Evolutionary conservation across 2,329 filamentous ascomycete species (phyloP).

Genomic region (Stachybotrys elegans): DNA sequence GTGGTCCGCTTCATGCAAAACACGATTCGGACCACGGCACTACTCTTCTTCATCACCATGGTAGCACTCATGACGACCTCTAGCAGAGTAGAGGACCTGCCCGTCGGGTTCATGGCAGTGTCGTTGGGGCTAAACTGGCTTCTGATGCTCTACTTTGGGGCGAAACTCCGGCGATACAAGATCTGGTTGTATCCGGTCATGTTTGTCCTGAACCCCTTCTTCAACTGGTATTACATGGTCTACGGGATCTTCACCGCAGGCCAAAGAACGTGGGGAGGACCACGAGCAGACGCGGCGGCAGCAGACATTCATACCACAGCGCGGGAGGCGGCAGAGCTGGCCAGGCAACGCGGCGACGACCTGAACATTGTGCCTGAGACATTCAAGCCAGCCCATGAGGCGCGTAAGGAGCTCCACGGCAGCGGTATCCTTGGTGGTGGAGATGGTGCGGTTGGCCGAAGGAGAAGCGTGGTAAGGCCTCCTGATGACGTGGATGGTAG

Average conservation of each 20-base stretch:
- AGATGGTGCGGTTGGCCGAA: slow-evolving; percentile 37
- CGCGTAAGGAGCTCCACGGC: slow-evolving; percentile 29
- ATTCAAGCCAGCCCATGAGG: slow-evolving; percentile 60
- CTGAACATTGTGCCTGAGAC: slow-evolving; percentile 86
- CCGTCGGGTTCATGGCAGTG: slow-evolving; percentile 88
- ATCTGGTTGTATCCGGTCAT: slow-evolving; percentile 93
- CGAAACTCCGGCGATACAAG: slow-evolving; percentile 83
- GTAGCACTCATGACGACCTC: slow-evolving; percentile 81
- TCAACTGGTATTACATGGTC: slow-evolving; percentile 98
- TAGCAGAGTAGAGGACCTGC: slow-evolving; percentile 71
- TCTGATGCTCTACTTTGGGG: slow-evolving; percentile 93
- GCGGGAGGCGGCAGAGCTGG: slow-evolving; percentile 77
- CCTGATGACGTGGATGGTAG: slow-evolving; percentile 71
- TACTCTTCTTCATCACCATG: slow-evolving; percentile 92
- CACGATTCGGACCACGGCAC: slow-evolving; percentile 87
- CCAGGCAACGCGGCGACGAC: slow-evolving; percentile 75
- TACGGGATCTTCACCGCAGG: slow-evolving; percentile 94
- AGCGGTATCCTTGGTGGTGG: slow-evolving; percentile 15
- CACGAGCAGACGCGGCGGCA: slow-evolving; percentile 79
- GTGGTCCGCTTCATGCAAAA: slow-evolving; percentile 91
- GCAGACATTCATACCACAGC: slow-evolving; percentile 73
- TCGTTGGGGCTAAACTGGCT: slow-evolving; percentile 91
- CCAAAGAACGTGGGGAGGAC: slow-evolving; percentile 92
- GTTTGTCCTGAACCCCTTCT: slow-evolving; percentile 92
- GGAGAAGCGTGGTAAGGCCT: slow-evolving; percentile 61